Percentiles rank a stretch among this genome's conserved stretches.
phyloP scores from a whole-genome alignment of 208 protist species.

The Crithidia acanthocephali region DNA sequence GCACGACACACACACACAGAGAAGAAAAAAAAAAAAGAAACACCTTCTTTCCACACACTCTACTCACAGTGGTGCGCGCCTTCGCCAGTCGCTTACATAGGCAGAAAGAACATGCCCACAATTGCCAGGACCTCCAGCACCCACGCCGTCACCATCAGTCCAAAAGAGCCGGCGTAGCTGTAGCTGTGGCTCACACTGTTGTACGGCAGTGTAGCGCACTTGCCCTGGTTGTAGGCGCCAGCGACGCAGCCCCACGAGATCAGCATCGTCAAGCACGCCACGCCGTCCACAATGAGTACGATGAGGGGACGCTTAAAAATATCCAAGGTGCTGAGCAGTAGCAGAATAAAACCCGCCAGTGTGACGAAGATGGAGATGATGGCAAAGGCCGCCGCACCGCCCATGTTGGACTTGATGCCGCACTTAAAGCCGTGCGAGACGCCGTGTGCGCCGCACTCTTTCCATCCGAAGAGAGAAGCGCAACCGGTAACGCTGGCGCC shows the following conservation, averaged over 20 bases:
- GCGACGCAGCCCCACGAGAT: conserved; percentile 45
- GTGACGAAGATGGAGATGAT: conserved; percentile 55
- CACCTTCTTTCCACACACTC: not conserved
- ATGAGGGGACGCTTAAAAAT: conserved; percentile 34
- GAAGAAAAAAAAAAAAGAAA: not conserved
- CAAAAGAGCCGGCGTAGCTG: conserved; percentile 38
- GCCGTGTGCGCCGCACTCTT: conserved; percentile 31
- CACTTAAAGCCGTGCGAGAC: conserved; percentile 30
- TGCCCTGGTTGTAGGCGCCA: conserved; percentile 40
- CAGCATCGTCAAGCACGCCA: conserved; percentile 41
- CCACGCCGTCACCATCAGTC: conserved; percentile 49
- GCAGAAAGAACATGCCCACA: conserved; percentile 40
- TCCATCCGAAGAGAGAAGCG: conserved; percentile 47
- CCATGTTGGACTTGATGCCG: conserved; percentile 43
- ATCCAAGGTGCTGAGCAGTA: conserved; percentile 28
- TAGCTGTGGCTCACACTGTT: conserved; percentile 32
- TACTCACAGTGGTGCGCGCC: not conserved
- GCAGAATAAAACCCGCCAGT: conserved; percentile 28
- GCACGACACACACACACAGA: too few species aligned
- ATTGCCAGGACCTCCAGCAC: conserved; percentile 38
- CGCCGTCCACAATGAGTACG: conserved; percentile 32
- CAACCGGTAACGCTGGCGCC: conserved; percentile 15
- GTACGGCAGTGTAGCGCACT: conserved; percentile 23
- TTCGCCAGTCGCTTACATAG: conserved; percentile 11
- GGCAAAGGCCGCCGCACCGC: conserved; percentile 43